phyloP scores from a whole-genome alignment of 1,284 basidiomycete genomes.

The Leccinum fuscescens region DNA sequence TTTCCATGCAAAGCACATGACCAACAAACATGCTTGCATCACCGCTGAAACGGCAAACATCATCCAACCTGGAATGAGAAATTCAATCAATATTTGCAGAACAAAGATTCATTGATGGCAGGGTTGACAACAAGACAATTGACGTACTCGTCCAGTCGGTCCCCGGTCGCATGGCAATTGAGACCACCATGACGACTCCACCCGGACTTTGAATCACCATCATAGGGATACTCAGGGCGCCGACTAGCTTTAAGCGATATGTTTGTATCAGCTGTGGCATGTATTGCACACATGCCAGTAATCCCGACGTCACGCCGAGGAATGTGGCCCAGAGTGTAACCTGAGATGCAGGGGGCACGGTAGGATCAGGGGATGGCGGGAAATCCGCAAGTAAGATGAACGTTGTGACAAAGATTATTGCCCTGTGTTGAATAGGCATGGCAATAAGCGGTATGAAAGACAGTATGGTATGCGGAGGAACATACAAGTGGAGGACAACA shows the following conservation, averaged over 20 bases:
- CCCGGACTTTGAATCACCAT: conserved; percentile 96
- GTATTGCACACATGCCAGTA: conserved; percentile 83
- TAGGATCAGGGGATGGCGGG: conserved; percentile 39
- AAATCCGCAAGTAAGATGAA: conserved; percentile 52
- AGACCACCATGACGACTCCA: conserved; percentile 83
- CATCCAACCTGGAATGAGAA: conserved; percentile 60
- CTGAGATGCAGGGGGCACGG: conserved; percentile 35
- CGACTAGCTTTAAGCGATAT: conserved; percentile 77
- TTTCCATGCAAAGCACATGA: conserved; percentile 82
- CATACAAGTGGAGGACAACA: conserved; percentile 75
- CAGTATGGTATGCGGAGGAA: conserved; percentile 17
- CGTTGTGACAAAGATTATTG: conserved; percentile 52
- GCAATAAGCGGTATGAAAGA: conserved; percentile 7
- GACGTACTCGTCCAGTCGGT: conserved; percentile 84
- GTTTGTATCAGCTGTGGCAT: conserved; percentile 86
- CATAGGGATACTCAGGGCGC: conserved; percentile 89
- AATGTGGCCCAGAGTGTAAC: conserved; percentile 78
- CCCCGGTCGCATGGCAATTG: conserved; percentile 64
- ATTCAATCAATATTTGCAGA: not conserved
- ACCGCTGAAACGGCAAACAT: conserved; percentile 83
- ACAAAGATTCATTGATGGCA: not conserved
- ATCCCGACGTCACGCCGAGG: conserved; percentile 79
- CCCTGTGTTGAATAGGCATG: conserved; percentile 36
- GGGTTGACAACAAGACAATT: not conserved
- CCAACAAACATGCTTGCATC: conserved; percentile 81